Evolutionary conservation across 371 early-diverging fungal genomes (phyloP), one percentile per base, ranked within the genome.

Genomic region (Rhizopus arrhizus): DNA sequence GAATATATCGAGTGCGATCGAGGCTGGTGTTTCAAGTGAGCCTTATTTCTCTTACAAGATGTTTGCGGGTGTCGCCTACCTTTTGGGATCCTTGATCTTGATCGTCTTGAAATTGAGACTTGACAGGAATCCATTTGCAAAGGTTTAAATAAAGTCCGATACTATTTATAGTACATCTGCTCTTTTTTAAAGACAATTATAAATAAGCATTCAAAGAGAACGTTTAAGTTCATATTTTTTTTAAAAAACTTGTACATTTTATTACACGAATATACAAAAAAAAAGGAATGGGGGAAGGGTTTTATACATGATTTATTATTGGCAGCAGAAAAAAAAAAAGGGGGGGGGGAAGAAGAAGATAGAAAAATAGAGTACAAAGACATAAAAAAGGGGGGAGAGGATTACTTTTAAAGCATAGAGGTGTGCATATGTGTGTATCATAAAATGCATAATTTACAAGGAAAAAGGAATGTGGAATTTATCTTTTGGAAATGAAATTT

Each of bases 1-100:
- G n/a, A 66, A 61, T 13, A 71, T 78, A 47, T 60, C 75, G 1
- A 70, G 78, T 55, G 78, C 65, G n/a, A 70, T 78, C 49, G 66
- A 74, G 53, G 47, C 65, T 9, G 56, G 54, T 42, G 65, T 64
- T 3, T 53, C 22, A 22, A 22, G 22, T 22, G 22, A 22, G 2
- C 22, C 22, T 22, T 22, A 22, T 22, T 22, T 22, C 22, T 22
- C 58, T 12, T 73, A 74, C 40, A 74, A 74, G 32, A 60, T 72
- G 58, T 77, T 77, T 63, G 59, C 68, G 2, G 77, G 77, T n/a
- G 42, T 60, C 11, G 36, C 69, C 5, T 78, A 65, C 45, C 28
- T 71, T 13, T 0, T 59, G 3, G 77, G 71, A 12, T 57, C 62
- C 10, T 3, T 69, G 9, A 35, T 76, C 31, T 45, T 73, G 41